Conservation (phyloP, 331 rosid species). For the Malus hybrid region DNA sequence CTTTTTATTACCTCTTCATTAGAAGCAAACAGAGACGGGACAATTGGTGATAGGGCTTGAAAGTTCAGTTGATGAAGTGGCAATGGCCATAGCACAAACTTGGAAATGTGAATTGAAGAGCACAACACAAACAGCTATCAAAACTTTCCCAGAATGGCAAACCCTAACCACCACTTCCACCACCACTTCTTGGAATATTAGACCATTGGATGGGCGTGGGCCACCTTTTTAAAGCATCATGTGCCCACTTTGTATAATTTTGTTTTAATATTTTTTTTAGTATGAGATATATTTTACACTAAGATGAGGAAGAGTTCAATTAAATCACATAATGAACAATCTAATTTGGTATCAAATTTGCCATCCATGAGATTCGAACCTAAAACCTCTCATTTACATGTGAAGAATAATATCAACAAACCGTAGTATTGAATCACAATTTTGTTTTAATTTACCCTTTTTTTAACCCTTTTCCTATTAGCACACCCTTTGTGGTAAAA, state of each 20-base stretch:
- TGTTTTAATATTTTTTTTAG: too few species aligned
- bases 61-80: slow-evolving; percentile 25
- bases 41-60: slow-evolving; percentile 16
- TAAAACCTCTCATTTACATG: too few species aligned
- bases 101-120: slow-evolving; percentile 31
- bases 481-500: slow-evolving; percentile 31
- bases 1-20: slow-evolving; percentile 32
- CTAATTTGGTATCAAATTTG: too few species aligned
- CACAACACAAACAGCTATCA: slow-evolving; percentile 16
- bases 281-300: too few species aligned
- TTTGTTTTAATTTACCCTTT: slow-evolving; percentile 5
- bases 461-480: slow-evolving; percentile 32
- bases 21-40: slow-evolving; percentile 21
- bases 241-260: slow-evolving; percentile 12
- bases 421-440: not conserved
- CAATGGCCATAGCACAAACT: slow-evolving; percentile 1
- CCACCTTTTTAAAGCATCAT: slow-evolving; percentile 3
- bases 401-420: not conserved
- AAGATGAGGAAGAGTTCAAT: too few species aligned
- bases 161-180: slow-evolving; percentile 20
- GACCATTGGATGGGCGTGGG: slow-evolving; percentile 13
- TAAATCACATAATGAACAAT: too few species aligned
- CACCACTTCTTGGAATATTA: slow-evolving; percentile 14
- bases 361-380: too few species aligned
- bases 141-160: slow-evolving; percentile 28